Base-by-base conservation (phyloP, 306 rosid species). In the Chamaecrista fasciculata region DNA sequence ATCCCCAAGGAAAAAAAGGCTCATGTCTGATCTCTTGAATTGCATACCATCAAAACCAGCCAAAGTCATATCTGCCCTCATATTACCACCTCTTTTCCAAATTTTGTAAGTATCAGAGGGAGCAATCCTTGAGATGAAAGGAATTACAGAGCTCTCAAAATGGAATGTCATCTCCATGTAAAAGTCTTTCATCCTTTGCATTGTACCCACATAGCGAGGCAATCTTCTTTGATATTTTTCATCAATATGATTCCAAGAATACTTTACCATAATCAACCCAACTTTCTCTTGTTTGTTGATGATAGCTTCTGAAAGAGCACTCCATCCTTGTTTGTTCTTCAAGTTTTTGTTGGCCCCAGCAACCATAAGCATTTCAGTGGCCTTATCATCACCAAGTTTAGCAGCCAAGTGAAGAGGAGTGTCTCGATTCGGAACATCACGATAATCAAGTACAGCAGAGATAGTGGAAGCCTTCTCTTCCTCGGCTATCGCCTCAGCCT, bases 141-240 rank as follows among this genome's bases (percentile, higher is more conserved):
- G 98, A 62, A 93, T 88, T 39, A 93, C 93, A 28, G 96, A 86
- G 75, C 98, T 93, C 83, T 90, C 98, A 24, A 93, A 93, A 81
- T 90, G 90, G 82, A 93, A 93, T 0, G 97, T 85, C 2, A 93
- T 93, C 81, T 93, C 98, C 97, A 93, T 93, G 67, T 93, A 95
- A 33, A 92, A 90, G 68, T 92, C 96, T 57, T 81, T 84, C 96
- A 92, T 90, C 81, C 96, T 87, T 39, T 78, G 81, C 91, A 88
- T 69, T 0, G 96, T 76, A 46, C 75, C 97, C 2, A 83, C 48
- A 48, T 88, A 82, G 34, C 97, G 86, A 28, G 98, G 98, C 81
- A 93, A 67, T 81, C 98, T 85, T 65, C 97, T 63, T 34, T 78
- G 67, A 87, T 86, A 88, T 76, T 87, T 90, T 0, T 78, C 91